A percentile compares a stretch with the other conserved stretches of the same genome.
phyloP scores from a whole-genome alignment of 2,329 filamentous ascomycete species.

The Pseudocercospora fuligena region DNA sequence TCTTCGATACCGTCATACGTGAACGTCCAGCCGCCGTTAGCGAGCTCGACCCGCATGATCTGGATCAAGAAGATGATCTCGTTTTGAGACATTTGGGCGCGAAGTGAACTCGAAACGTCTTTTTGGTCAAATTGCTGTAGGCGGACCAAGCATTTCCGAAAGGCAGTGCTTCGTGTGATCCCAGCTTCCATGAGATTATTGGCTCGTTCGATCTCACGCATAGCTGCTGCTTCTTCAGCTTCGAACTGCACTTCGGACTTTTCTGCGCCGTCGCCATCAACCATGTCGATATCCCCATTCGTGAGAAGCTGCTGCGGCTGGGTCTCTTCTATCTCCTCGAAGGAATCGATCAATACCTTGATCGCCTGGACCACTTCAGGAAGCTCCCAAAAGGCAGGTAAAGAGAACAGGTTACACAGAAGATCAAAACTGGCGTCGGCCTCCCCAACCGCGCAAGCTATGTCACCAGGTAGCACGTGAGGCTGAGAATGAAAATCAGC shows the following conservation, averaged over 20 bases:
- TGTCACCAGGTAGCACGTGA: slow-evolving; percentile 54
- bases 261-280: slow-evolving; percentile 29
- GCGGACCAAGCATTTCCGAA: slow-evolving; percentile 72
- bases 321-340: slow-evolving; percentile 53
- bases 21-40: slow-evolving; percentile 76
- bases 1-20: slow-evolving; percentile 65
- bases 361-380: slow-evolving; percentile 70
- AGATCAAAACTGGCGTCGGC: slow-evolving; percentile 72
- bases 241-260: slow-evolving; percentile 37
- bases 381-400: slow-evolving; percentile 66
- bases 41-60: slow-evolving; percentile 73
- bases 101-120: slow-evolving; percentile 66
- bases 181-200: slow-evolving; percentile 70
- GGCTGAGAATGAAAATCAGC: slow-evolving; percentile 45
- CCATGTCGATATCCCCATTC: slow-evolving; percentile 54
- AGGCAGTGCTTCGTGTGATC: slow-evolving; percentile 64
- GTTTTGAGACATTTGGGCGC: slow-evolving; percentile 60
- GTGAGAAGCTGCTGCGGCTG: slow-evolving; percentile 22
- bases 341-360: slow-evolving; percentile 69
- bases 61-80: slow-evolving; percentile 75
- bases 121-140: slow-evolving; percentile 68
- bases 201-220: slow-evolving; percentile 67
- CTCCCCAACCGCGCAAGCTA: slow-evolving; percentile 66
- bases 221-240: slow-evolving; percentile 44
- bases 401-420: slow-evolving; percentile 66